phyloP scores from a whole-genome alignment of 306 rosid species.

The Abrus precatorius region DNA sequence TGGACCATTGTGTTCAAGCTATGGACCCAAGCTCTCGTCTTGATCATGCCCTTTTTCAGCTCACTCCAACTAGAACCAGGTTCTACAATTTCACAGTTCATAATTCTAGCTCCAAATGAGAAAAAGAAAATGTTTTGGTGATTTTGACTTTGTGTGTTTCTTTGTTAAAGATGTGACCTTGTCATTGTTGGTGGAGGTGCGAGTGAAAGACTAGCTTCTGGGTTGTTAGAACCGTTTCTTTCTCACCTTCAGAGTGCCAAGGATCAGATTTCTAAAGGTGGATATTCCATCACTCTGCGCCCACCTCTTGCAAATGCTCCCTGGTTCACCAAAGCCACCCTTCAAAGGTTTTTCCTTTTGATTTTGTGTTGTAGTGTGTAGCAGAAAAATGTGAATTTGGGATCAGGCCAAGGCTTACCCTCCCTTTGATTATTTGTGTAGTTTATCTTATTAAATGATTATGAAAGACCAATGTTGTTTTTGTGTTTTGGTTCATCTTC shows the following conservation, averaged over 20 bases:
- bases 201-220: slow-evolving; percentile 88
- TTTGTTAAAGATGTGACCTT: slow-evolving; percentile 79
- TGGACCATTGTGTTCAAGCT: slow-evolving; percentile 36
- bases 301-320: slow-evolving; percentile 64
- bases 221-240: slow-evolving; percentile 88
- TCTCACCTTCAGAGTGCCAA: slow-evolving; percentile 79
- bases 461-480: slow-evolving; percentile 7
- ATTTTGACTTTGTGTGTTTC: slow-evolving; percentile 28
- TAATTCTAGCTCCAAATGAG: slow-evolving; percentile 17
- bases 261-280: slow-evolving; percentile 99
- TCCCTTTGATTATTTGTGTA: not conserved
- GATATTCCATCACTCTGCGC: slow-evolving; percentile 87
- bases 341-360: slow-evolving; percentile 65
- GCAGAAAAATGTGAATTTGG: slow-evolving; percentile 36
- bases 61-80: slow-evolving; percentile 99
- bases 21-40: slow-evolving; percentile 89
- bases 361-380: slow-evolving; percentile 28
- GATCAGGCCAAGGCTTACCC: slow-evolving; percentile 13
- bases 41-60: slow-evolving; percentile 96
- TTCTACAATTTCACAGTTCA: slow-evolving; percentile 43
- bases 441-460: not conserved
- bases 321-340: slow-evolving; percentile 98
- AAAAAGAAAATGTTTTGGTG: slow-evolving; percentile 10
- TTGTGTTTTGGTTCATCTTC: slow-evolving; percentile 44
- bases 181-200: slow-evolving; percentile 71